Percentiles rank a stretch among this genome's conserved stretches.
phyloP scores from a whole-genome alignment of 2,329 filamentous ascomycete species.

The Neurospora crassa region DNA sequence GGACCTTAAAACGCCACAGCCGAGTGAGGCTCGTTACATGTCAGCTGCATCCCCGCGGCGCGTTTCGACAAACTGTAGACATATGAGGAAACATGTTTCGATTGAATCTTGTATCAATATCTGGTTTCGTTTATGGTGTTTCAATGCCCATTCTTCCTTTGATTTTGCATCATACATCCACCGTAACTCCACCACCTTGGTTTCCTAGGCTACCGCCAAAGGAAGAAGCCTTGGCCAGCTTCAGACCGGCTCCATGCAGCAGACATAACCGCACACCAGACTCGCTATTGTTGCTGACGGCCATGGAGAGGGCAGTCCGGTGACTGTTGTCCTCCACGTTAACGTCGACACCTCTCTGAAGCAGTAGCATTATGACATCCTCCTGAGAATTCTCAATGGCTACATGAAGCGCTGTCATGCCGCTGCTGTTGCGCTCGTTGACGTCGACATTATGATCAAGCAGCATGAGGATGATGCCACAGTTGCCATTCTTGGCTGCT shows the following conservation, averaged over 20 bases:
- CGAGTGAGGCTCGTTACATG: background rate
- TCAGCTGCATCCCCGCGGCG: background rate
- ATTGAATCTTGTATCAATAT: background rate
- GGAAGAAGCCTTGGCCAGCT: background rate
- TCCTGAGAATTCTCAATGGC: constrained; percentile 1
- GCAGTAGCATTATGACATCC: constrained; percentile 1
- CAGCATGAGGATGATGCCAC: background rate
- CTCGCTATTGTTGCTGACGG: constrained; percentile 2
- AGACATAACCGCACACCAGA: background rate
- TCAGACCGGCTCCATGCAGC: constrained; percentile 1
- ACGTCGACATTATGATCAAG: background rate
- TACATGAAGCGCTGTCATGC: constrained; percentile 1
- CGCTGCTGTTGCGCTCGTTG: constrained; percentile 1
- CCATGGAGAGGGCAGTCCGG: constrained; percentile 1
- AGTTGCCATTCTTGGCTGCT: constrained; percentile 1
- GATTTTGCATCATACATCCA: background rate
- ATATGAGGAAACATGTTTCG: background rate
- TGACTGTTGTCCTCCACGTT: background rate
- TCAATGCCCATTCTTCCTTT: background rate
- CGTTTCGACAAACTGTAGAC: background rate
- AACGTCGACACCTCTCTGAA: background rate
- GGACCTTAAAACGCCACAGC: background rate
- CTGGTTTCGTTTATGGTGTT: background rate
- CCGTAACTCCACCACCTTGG: background rate
- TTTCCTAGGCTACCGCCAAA: background rate